Conservation (phyloP, 768 basidiomycete species). For the Leucocoprinus birnbaumii region DNA sequence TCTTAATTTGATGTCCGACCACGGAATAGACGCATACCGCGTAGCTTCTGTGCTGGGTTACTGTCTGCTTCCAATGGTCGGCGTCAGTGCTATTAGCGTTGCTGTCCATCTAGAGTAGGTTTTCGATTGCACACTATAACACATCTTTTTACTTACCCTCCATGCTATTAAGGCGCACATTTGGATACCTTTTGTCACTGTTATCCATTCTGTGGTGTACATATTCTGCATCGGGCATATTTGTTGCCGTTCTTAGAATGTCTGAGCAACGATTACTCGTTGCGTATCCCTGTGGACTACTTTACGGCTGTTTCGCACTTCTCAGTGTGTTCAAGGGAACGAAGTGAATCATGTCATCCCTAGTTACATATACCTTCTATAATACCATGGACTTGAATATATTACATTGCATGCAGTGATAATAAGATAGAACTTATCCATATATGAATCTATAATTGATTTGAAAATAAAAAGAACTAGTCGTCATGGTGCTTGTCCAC, state of each 20-base stretch:
- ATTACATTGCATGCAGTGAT: not conserved
- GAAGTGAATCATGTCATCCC: not conserved
- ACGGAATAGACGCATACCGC: constrained; percentile 93
- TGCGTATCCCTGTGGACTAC: constrained; percentile 91
- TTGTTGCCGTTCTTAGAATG: constrained; percentile 93
- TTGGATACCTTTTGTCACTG: constrained; percentile 83
- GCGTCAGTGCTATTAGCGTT: constrained; percentile 86
- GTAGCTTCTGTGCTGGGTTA: constrained; percentile 95
- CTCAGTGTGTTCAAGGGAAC: constrained; percentile 82
- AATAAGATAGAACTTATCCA: too few species aligned
- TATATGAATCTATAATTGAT: too few species aligned
- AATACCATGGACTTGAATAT: not conserved
- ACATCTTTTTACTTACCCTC: constrained; percentile 10
- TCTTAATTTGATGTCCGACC: constrained; percentile 95
- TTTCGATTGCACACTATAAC: constrained; percentile 7
- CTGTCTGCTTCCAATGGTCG: constrained; percentile 95
- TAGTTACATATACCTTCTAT: not conserved
- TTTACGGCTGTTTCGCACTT: constrained; percentile 93
- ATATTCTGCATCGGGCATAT: constrained; percentile 92
- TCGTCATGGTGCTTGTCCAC: constrained; percentile 18
- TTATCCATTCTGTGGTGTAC: constrained; percentile 96
- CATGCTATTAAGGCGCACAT: constrained; percentile 52
- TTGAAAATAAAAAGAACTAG: constrained; percentile 5
- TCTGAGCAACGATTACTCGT: constrained; percentile 93
- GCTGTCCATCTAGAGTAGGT: constrained; percentile 86